These are phyloP conservation scores for Raffaelea albimanens DNA, from an alignment of 2,329 filamentous ascomycete genomes.

Conservation along the genomic window DNA sequence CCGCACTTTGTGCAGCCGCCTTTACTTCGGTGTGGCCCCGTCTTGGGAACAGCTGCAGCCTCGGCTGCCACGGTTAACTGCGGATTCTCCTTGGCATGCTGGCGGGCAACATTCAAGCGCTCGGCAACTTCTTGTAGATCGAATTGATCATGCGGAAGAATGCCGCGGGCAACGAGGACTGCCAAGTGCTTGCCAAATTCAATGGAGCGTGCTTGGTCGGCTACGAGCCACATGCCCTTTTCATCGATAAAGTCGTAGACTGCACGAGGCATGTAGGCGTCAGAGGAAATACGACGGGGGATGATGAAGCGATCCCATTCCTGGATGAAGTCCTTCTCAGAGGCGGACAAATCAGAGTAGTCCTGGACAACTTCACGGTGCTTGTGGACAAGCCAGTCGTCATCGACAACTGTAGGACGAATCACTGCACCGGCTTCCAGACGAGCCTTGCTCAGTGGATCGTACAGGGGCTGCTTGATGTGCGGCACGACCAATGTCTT, in stretches of 20 bases:
- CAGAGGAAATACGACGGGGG: slow-evolving; percentile 38
- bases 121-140: slow-evolving; percentile 33
- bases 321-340: slow-evolving; percentile 49
- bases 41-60: slow-evolving; percentile 1
- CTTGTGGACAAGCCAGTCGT: slow-evolving; percentile 48
- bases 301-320: slow-evolving; percentile 50
- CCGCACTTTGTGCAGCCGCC: slow-evolving; percentile 39
- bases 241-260: slow-evolving; percentile 42
- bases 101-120: slow-evolving; percentile 18
- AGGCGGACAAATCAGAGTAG: slow-evolving; percentile 42
- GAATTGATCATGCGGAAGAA: slow-evolving; percentile 34
- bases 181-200: slow-evolving; percentile 47
- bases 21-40: slow-evolving; percentile 26
- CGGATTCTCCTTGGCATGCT: slow-evolving; percentile 11
- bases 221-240: slow-evolving; percentile 43
- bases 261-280: slow-evolving; percentile 39
- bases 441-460: slow-evolving; percentile 44
- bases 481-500: slow-evolving; percentile 29
- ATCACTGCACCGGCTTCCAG: slow-evolving; percentile 40
- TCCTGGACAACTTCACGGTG: slow-evolving; percentile 48
- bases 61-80: slow-evolving; percentile 3
- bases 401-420: slow-evolving; percentile 33
- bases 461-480: slow-evolving; percentile 44
- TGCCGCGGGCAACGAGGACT: slow-evolving; percentile 38
- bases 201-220: slow-evolving; percentile 34